Evolutionary conservation across 1,139 yeast species (phyloP), one percentile per base, ranked within the genome.

Genomic region (Schwanniomyces etchellsii): DNA sequence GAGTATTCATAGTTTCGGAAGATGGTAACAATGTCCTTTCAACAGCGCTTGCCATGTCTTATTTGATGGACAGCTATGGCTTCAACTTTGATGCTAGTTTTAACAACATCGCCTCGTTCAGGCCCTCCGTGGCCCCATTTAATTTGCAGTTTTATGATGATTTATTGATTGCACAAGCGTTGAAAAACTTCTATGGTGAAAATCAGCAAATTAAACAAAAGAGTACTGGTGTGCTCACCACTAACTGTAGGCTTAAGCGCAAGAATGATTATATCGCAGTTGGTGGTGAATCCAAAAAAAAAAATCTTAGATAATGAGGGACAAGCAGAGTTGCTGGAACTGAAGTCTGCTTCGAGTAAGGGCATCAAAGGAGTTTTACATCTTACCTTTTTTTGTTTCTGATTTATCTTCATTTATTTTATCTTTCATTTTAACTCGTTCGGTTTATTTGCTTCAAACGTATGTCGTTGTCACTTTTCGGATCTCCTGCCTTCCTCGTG

Each of bases 1-100:
- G 60, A 32, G 52, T 63, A n/a, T 46, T 64, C 33, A 42, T 66
- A 27, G 50, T 64, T n/a, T 49, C 65, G n/a, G 63, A 57, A 24
- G 48, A 50, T 26, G 54, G 60, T 3, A 48, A 51, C 27, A 35
- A 36, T 21, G 50, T 43, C 29, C 46, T 60, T 26, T 52, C 65
- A 24, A 60, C 66, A 2, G 61, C 64, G 5, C 45, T 66, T 34
- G 44, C 59, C 12, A 52, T 62, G 22, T 57, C 67, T 24, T 63
- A 61, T 35, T 48, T 66, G 37, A 67, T 66, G 71, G 72, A 67
- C 43, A 49, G 48, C 30, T 66, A 66, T 42, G 55, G 55, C 37
- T 62, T 54, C 38, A 59, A 64, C 39, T 45, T 61, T 22, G 50
- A 44, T 16, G 54, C 63, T 9, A 47, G 64, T 29, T 48, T 56